Evolutionary conservation across 495 filamentous ascomycete species (phyloP).

Genomic region (Daldinia decipiens): DNA sequence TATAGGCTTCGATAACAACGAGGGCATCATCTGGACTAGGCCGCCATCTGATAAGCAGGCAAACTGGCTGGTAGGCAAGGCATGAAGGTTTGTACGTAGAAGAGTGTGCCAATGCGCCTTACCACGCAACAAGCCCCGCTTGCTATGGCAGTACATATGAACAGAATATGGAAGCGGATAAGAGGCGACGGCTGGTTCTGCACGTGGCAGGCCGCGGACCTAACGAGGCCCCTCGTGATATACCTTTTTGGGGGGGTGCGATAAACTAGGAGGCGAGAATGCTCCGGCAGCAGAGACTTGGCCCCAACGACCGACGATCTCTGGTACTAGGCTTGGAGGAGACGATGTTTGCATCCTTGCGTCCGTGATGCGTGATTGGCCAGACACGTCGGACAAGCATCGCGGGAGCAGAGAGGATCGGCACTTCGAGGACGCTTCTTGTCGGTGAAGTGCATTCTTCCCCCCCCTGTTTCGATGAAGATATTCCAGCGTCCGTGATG

Average conservation of each 20-base stretch:
- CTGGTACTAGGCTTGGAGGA: constrained; percentile 37
- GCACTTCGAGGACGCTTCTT: constrained; percentile 36
- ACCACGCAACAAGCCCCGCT: constrained; percentile 41
- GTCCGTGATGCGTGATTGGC: constrained; percentile 29
- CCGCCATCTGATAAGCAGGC: constrained; percentile 34
- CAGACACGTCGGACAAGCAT: constrained; percentile 32
- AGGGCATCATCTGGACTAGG: constrained; percentile 25
- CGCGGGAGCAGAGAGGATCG: constrained; percentile 36
- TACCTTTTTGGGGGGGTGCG: constrained; percentile 30
- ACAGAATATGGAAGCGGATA: constrained; percentile 22
- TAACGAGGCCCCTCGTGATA: constrained; percentile 40
- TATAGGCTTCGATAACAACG: constrained; percentile 19
- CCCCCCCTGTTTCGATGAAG: constrained; percentile 21
- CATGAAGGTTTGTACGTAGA: constrained; percentile 5
- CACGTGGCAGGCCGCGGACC: constrained; percentile 42
- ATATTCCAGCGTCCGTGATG: constrained; percentile 27
- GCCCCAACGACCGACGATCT: constrained; percentile 41
- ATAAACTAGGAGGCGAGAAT: constrained; percentile 41
- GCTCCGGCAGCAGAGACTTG: constrained; percentile 39
- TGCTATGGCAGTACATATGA: constrained; percentile 12
- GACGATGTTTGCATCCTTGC: constrained; percentile 22
- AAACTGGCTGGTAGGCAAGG: not conserved
- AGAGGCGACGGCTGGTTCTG: constrained; percentile 33
- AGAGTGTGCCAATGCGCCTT: constrained; percentile 35
- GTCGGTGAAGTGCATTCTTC: constrained; percentile 41